Evolutionary conservation across 2,329 filamentous ascomycete genomes (phyloP).

Genomic region (Hypoxylon sp.): DNA sequence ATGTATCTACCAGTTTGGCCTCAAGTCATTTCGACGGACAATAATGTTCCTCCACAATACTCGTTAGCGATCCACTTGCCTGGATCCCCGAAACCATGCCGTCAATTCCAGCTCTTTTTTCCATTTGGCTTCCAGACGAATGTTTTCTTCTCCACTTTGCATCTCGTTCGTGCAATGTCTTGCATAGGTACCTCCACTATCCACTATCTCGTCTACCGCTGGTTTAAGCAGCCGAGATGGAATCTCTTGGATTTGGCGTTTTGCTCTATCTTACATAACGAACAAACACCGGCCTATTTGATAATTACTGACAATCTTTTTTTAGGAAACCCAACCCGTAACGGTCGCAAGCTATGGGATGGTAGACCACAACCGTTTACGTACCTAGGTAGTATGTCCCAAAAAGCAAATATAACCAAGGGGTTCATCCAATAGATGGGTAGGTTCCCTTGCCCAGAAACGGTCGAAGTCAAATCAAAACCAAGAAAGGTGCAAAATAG

Average conservation of each 20-base stretch:
- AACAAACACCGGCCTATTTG: constrained; percentile 23
- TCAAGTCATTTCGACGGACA: constrained; percentile 43
- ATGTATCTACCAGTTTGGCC: constrained; percentile 43
- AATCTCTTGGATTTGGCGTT: constrained; percentile 4
- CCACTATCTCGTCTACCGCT: constrained; percentile 16
- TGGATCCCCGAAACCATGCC: constrained; percentile 38
- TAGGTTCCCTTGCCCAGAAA: constrained; percentile 24
- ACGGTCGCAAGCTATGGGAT: constrained; percentile 24
- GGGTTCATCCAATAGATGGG: constrained; percentile 22
- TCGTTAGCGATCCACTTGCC: constrained; percentile 41
- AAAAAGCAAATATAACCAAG: constrained; percentile 27
- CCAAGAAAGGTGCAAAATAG: constrained; percentile 27
- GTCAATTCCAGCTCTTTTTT: constrained; percentile 34
- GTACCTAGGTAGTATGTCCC: no score
- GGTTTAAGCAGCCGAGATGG: constrained; percentile 17
- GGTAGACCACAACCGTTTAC: constrained; percentile 23
- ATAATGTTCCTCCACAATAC: constrained; percentile 38
- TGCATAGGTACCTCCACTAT: constrained; percentile 27
- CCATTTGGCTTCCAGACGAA: constrained; percentile 35
- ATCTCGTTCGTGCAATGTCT: constrained; percentile 31
- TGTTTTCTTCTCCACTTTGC: constrained; percentile 29
- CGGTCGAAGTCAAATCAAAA: constrained; percentile 30
- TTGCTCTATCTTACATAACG: constrained; percentile 12
- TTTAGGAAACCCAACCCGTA: constrained; percentile 2
- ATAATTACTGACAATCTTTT: constrained; percentile 1